Conservation (phyloP, 805 yeast species). For the Kurtzmaniella fragi region DNA sequence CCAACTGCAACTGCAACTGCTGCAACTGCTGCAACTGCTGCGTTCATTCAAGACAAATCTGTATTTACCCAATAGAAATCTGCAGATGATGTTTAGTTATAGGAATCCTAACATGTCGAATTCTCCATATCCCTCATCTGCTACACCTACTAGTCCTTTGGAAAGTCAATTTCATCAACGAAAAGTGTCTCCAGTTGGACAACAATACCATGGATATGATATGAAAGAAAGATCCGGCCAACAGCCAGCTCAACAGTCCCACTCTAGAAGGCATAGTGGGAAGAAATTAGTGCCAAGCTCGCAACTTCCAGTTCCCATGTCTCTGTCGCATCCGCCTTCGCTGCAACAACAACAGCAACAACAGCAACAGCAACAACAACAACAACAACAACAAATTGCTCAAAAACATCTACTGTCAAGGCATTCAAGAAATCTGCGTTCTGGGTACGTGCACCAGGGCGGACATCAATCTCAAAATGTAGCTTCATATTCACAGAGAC, state of each 20-base stretch:
- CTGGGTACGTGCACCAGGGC: neutral
- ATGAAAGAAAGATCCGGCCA: neutral
- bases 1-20: conserved; percentile 4
- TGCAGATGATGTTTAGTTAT: conserved; percentile 33
- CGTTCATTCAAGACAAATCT: conserved; percentile 3
- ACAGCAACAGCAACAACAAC: conserved; percentile 2
- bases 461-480: conserved; percentile 1
- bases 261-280: neutral
- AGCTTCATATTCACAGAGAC: neutral
- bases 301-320: too few species aligned
- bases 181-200: neutral
- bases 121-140: conserved; percentile 18
- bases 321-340: neutral
- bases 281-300: neutral
- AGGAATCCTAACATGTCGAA: conserved; percentile 19
- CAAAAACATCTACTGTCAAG: neutral
- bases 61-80: conserved; percentile 16
- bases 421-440: neutral
- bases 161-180: conserved; percentile 7
- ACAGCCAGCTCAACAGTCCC: neutral
- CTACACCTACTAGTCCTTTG: conserved; percentile 6
- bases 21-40: conserved; percentile 1
- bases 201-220: neutral
- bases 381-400: conserved; percentile 3
- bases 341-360: conserved; percentile 2